These are phyloP conservation scores for Amoebophrya sp. DNA, from an alignment of 169 alveolate species.

Conservation along the genomic window DNA sequence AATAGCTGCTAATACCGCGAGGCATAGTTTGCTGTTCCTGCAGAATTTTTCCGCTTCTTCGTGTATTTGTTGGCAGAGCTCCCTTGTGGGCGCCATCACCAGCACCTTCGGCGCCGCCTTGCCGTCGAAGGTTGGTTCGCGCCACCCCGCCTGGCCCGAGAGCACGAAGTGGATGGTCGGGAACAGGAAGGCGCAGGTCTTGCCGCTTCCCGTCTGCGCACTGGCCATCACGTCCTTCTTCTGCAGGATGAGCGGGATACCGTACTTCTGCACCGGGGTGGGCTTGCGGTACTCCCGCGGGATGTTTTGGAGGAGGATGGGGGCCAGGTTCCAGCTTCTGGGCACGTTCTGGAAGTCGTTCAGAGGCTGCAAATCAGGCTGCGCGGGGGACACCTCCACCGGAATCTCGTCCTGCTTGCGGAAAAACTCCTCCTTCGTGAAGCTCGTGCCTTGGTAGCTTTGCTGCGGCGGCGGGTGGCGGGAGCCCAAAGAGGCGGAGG, in stretches of 20 bases:
- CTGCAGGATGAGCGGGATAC: constrained; percentile 71
- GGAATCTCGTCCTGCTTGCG: constrained; percentile 58
- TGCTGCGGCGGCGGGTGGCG: too few species aligned
- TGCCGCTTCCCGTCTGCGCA: constrained; percentile 94
- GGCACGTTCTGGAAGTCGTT: background rate
- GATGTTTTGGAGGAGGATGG: constrained; percentile 45
- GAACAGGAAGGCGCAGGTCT: constrained; percentile 53
- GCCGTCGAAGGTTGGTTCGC: too few species aligned
- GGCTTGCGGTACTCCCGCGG: constrained; percentile 73
- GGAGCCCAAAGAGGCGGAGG: too few species aligned
- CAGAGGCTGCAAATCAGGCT: constrained; percentile 46
- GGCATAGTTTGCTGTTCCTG: background rate
- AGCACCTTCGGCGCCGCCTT: constrained; percentile 16
- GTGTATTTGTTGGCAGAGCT: constrained; percentile 55
- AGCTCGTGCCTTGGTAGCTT: background rate
- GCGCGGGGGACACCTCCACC: constrained; percentile 64
- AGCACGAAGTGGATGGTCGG: background rate
- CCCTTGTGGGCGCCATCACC: constrained; percentile 63
- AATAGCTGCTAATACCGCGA: too few species aligned
- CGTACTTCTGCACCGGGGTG: constrained; percentile 82
- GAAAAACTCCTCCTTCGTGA: background rate
- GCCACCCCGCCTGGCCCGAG: too few species aligned
- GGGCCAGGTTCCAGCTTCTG: constrained; percentile 35
- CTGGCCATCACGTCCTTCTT: constrained; percentile 84
- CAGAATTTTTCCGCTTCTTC: constrained; percentile 7